Conservation (phyloP, 192 early-diverging fungal species). For the Neocallimastix lanati region DNA sequence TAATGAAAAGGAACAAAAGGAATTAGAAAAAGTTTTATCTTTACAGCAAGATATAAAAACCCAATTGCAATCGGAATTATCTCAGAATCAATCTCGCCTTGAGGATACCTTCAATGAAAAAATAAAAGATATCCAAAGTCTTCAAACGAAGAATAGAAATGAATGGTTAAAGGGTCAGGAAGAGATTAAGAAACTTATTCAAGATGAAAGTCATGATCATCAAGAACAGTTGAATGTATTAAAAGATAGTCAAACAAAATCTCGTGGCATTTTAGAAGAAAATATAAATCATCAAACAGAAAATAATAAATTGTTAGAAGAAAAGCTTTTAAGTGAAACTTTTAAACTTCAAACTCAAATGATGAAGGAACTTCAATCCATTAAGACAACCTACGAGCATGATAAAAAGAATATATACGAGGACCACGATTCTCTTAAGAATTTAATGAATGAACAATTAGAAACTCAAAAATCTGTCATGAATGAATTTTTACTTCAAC, state of each 20-base stretch:
- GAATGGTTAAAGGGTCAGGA: neutral
- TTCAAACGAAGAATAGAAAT: neutral
- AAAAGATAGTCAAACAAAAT: neutral
- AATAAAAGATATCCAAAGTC: neutral
- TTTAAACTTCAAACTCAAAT: neutral
- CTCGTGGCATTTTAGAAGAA: neutral
- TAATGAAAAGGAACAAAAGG: neutral
- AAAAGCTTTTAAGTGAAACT: neutral
- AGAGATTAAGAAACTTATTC: neutral
- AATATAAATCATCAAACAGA: neutral
- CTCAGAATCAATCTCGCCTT: too few relatives aligned
- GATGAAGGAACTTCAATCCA: neutral
- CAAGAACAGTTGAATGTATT: neutral
- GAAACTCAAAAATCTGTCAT: neutral
- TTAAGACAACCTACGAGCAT: neutral
- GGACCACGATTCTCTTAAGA: neutral
- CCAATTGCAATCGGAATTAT: too few relatives aligned
- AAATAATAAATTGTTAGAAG: neutral
- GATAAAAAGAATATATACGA: neutral
- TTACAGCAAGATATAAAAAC: too few relatives aligned
- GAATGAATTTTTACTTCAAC: neutral
- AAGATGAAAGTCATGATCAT: neutral
- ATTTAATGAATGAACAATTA: neutral
- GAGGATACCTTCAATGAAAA: neutral
- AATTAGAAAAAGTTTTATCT: neutral